Base-by-base conservation (phyloP, 148 eudicot species). In the Cornus controversa region DNA sequence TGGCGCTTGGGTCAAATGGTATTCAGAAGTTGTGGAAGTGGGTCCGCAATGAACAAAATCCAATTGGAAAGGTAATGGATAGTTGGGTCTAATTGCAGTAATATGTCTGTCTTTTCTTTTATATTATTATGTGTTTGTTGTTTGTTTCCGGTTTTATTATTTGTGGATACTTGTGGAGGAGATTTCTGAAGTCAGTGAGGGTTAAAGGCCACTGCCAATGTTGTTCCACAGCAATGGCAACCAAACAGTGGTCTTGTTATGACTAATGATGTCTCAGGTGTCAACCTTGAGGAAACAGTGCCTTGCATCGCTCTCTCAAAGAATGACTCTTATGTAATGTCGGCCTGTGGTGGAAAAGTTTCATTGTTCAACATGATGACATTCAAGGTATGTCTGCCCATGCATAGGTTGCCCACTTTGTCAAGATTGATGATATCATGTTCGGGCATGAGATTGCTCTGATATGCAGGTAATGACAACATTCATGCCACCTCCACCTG, bases 291-390 rank as follows among this genome's bases (percentile, higher is more conserved):
- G 79, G 98, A 96, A 80, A 93, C 90, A 42, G 94, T 92, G 70
- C 97, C 98, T 9, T 96, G 99, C 82, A 87, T 96, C 28, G 99
- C 99, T 45, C 91, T 96, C 66, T 96, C 99, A 53, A 96, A 93
- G 90, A 96, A 96, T 73, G 98, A 96, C 72, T 93, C 99, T 29
- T 96, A 96, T 83, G 95, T 96, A 69, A 92, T 93, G 95, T 93
- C 99, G 20, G 97, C 97, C 26, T 90, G 90, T 68, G 99, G 98
- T 70, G 99, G 99, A 80, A 96, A 96, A 75, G 91, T 96, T 77
- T 90, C 98, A 13, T 78, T 96, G 71, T 93, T 96, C 80, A 96
- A 96, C 78, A 93, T 96, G 99, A 93, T 93, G 97, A 96, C 98
- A 15, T 96, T 91, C 70, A 96, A 93, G 96, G 99, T 93, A 84